Evolutionary conservation across 768 basidiomycete genomes (phyloP), one percentile per base, ranked within the genome.

Genomic region (Rhizopogon vinicolor): DNA sequence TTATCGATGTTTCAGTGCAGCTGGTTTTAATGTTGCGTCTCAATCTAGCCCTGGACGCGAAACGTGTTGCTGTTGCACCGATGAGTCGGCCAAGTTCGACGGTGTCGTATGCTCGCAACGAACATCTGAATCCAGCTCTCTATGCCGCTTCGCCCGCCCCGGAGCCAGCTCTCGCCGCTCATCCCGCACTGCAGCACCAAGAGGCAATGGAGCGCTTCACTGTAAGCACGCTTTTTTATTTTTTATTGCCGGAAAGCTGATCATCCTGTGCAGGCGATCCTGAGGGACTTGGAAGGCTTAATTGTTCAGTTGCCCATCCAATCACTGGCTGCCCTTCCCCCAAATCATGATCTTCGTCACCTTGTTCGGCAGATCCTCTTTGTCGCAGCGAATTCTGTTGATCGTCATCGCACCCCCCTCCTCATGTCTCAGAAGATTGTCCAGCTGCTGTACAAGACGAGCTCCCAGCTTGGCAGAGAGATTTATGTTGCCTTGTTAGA

Each of bases 371-470:
- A 92, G 64, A 85, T 98, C 48, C 78, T 95, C 13, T 77, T 82
- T 58, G 79, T 95, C 51, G 90, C 93, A n/a, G 83, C 81, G 5
- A 86, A 90, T 60, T 86, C 91, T 2, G 72, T 77, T 16, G 90
- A 93, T 53, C 85, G 85, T 59, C 87, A 91, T 54, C 87, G 90
- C 51, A 96, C 93, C 3, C 91, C 94, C 1, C 75, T 98, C 55
- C 79, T 85, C 62, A 94, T 97, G 77, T 94, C 96, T 1, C 96
- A 99, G 72, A 96, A 97, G 74, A 89, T 96, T 53, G 96, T 98
- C 4, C 95, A 97, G 68, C 78, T 94, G 35, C 72, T 99, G 55
- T 99, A 94, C 77, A 95, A 95, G 76, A 91, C 91, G 1, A 78
- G 82, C 4, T 84, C 84, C 3, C 86, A 90, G 60, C 79, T 99